A percentile compares a stretch with the other conserved stretches of the same genome.
These are phyloP conservation scores for cucumber (Cucumis sativus) DNA, from an alignment of 306 rosid genomes.

Conservation along the genomic window DNA sequence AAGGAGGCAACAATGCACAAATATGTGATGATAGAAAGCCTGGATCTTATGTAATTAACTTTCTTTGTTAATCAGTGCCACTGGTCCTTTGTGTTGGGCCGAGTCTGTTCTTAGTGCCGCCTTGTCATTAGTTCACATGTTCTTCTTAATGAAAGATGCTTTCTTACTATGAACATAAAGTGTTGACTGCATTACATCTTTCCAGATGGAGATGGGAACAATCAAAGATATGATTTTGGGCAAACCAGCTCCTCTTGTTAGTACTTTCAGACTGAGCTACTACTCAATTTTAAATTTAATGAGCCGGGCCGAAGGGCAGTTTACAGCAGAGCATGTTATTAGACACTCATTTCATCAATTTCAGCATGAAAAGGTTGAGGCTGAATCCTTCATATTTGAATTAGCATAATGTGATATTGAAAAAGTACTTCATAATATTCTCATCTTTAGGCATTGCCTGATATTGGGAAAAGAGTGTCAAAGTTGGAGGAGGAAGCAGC, in stretches of 20 bases:
- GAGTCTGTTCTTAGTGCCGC: neutral
- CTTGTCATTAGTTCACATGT: neutral
- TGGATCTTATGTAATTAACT: neutral
- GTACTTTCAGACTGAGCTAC: constrained; percentile 98
- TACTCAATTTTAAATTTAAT: constrained; percentile 91
- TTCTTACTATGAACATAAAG: neutral
- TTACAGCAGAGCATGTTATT: constrained; percentile 92
- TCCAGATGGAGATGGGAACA: constrained; percentile 89
- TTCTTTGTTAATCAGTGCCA: neutral
- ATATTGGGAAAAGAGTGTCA: constrained; percentile 67
- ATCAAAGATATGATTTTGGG: constrained; percentile 96
- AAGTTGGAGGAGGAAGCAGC: constrained; percentile 81
- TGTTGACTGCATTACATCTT: constrained; percentile 8
- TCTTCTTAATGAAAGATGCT: neutral
- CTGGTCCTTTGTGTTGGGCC: neutral
- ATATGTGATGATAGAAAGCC: neutral
- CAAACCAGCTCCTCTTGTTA: constrained; percentile 91
- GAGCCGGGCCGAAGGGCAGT: constrained; percentile 99
- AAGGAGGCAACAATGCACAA: neutral
- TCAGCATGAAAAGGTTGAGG: constrained; percentile 86
- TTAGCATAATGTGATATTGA: constrained; percentile 9
- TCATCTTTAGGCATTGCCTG: constrained; percentile 68
- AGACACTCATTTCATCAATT: constrained; percentile 91
- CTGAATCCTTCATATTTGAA: constrained; percentile 6
- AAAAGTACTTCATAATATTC: constrained; percentile 5